phyloP scores from a whole-genome alignment of 148 eudicot genomes.

The Nepenthes gracilis region DNA sequence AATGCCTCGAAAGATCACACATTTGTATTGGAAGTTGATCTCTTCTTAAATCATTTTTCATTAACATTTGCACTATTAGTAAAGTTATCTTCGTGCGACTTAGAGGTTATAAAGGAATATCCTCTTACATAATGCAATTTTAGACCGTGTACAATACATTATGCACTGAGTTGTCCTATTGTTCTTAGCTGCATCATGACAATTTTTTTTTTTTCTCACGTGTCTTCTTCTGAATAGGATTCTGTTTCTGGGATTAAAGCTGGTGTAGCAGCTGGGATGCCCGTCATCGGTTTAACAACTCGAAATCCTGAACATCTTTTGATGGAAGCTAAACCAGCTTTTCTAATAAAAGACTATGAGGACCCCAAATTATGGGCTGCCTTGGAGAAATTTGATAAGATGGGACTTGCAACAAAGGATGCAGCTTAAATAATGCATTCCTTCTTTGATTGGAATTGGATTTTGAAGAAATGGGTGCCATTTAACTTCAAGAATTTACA shows the following conservation, averaged over 20 bases:
- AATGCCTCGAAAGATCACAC: slow-evolving; percentile 75
- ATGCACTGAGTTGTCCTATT: too few relatives aligned
- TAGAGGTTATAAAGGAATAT: too few relatives aligned
- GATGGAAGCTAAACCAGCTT: slow-evolving; percentile 58
- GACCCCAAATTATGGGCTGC: slow-evolving; percentile 86
- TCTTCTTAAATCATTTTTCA: too few relatives aligned
- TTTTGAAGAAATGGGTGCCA: too few relatives aligned
- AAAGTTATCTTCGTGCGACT: too few relatives aligned
- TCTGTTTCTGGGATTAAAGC: slow-evolving; percentile 90
- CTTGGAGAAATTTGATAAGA: slow-evolving; percentile 60
- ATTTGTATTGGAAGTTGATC: slow-evolving; percentile 59
- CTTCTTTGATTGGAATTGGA: too few relatives aligned
- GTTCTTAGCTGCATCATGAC: not conserved
- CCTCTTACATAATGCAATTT: too few relatives aligned
- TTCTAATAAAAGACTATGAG: slow-evolving; percentile 65
- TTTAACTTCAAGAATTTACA: too few relatives aligned
- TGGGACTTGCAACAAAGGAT: slow-evolving; percentile 8
- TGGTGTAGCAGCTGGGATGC: slow-evolving; percentile 96
- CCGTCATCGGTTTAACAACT: slow-evolving; percentile 68
- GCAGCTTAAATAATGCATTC: not conserved
- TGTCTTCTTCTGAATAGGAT: slow-evolving; percentile 33
- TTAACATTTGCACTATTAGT: too few relatives aligned
- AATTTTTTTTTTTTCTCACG: not conserved
- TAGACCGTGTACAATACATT: too few relatives aligned
- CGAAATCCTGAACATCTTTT: slow-evolving; percentile 61